These are phyloP conservation scores for Polyporus arcularius DNA, from an alignment of 768 basidiomycete genomes.

Conservation along the genomic window DNA sequence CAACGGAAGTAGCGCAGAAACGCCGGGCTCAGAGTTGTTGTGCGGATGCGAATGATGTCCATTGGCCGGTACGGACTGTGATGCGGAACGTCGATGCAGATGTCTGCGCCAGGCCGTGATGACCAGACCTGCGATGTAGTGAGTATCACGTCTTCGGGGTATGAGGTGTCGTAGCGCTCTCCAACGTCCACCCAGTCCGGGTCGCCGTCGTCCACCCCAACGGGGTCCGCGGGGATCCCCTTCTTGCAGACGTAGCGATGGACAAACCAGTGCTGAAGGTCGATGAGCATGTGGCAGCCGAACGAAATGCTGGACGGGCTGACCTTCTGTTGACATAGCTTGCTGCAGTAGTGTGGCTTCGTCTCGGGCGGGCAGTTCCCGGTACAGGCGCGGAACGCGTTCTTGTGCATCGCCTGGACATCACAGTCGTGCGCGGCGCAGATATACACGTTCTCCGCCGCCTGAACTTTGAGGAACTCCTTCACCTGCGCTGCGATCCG, in stretches of 20 bases:
- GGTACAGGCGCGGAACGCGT: neutral
- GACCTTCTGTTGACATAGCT: neutral
- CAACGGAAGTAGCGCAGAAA: neutral
- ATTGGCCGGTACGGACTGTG: neutral
- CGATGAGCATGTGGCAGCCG: neutral
- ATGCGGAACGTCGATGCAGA: neutral
- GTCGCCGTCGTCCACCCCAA: neutral
- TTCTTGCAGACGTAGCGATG: conserved; percentile 1
- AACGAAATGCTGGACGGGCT: neutral
- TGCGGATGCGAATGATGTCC: neutral
- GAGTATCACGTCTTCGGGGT: neutral
- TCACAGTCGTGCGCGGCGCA: neutral
- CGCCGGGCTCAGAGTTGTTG: neutral
- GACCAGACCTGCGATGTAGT: neutral
- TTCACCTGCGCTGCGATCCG: too few species aligned
- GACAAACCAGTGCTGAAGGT: neutral
- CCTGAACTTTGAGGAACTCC: neutral
- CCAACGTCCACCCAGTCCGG: neutral
- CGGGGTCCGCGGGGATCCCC: neutral
- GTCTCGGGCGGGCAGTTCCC: neutral
- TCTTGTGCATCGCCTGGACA: neutral
- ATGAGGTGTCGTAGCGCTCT: neutral
- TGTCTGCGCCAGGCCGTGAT: neutral
- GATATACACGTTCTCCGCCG: neutral
- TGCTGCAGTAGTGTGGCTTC: neutral